Evolutionary conservation across 1,284 basidiomycete genomes (phyloP), one percentile per base, ranked within the genome.

Genomic region (Moesziomyces sp.): DNA sequence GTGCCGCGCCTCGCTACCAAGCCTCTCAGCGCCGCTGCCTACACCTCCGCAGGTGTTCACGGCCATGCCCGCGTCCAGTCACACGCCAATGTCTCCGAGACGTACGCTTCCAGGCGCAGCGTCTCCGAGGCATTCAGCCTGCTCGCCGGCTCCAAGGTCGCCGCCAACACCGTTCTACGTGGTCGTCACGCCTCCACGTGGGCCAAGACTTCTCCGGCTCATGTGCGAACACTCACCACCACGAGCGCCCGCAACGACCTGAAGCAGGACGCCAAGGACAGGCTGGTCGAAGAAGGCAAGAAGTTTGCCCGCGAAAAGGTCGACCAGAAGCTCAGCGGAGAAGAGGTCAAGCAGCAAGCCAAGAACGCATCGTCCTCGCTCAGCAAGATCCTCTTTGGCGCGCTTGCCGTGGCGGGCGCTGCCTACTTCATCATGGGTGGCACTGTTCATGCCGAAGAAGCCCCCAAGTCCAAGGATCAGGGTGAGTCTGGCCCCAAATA

Each of bases 91-190:
- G 38, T 44, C n/a, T 5, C 59, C 2, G 52, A 55, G 16, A 30
- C 28, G 10, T 58, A 19, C 56, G 19, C 59, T 28, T 46, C 63
- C 16, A 45, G 55, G 21, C 55, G 59, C 28, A 71, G 68, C 51
- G 44, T 66, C 13, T 55, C 58, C 7, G 63, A 66, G 30, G 58
- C 63, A 1, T 72, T 72, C 28, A 51, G 56, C 9, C 5, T 65
- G 46, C 52, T 72, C 2, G 69, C 69, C n/a, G 69, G 69, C 16
- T 63, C 59, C 16, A 72, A 58, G 1, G 55, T 58, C 10, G 51
- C 62, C 6, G 50, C 68, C 9, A 58, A 58, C 23, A 61, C 68
- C 3, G 66, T 60, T 18, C 30, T 63, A 10, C 66, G 66, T 23
- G 54, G 23, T 8, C 57, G 66, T 8, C 55, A 59, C 19, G 52